Base-by-base conservation (phyloP, 2,329 filamentous ascomycete species). In the Blastomyces emzantsi region DNA sequence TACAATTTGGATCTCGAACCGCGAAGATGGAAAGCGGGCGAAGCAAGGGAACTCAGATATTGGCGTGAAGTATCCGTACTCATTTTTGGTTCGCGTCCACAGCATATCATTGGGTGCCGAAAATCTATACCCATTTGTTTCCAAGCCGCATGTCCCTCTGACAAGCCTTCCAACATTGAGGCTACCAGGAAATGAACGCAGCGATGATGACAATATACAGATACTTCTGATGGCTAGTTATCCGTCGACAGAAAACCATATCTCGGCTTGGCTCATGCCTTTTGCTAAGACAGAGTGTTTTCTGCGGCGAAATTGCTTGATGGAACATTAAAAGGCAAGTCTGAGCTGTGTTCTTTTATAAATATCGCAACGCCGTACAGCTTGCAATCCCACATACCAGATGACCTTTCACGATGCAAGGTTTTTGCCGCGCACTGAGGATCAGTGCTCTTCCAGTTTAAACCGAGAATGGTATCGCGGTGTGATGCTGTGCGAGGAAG, bases 1-100 rank as follows among this genome's bases (percentile, higher is more conserved):
- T 92, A 64, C 90, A 94, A 75, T 94, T 94, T 71, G 90, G 90
- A 17, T 86, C 90, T 2, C 81, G 89, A 68, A 92, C 90, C 3
- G 90, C 90, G 17, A 94, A 92, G 78, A 92, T 93, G 86, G 87
- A 91, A 72, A 76, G 71, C 57, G 77, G 80, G 47, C 85, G 80
- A 70, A 83, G 83, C 15, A 91, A 88, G 70, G 89, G 89, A 0
- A 91, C 89, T 3, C 83, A 85, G 57, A 69, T 84, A 7, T 67
- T 79, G 60, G 69, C 62, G 61, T 76, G 68, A 74, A 65, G 61
- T 45, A 9, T 51, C 55, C 45, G 41, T 62, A 30, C 43, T 58
- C 58, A 33, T 41, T 41, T 41, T n/a, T 30, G 33, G 22, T 43
- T 19, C 7, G 17, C 28, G 47, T 54, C 41, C 28, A 15, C 19